These are phyloP conservation scores for Tephrocybe sp. DNA, from an alignment of 768 basidiomycete species.

Conservation along the genomic window DNA sequence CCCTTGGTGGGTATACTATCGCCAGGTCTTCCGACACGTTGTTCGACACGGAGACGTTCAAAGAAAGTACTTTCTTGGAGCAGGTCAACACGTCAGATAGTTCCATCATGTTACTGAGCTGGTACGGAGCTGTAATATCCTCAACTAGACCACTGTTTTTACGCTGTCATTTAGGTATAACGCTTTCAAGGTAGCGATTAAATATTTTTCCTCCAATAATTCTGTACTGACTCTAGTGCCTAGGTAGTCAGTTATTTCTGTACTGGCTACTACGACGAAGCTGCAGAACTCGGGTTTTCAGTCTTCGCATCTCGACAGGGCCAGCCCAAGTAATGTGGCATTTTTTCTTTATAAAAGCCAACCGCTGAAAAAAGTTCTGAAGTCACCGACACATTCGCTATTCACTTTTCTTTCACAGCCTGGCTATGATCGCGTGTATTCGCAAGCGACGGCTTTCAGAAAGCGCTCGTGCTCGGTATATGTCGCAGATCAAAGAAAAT, in stretches of 20 bases:
- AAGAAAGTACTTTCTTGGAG: constrained; percentile 52
- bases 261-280: constrained; percentile 57
- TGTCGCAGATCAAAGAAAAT: constrained; percentile 59
- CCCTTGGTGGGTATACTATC: constrained; percentile 59
- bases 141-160: neutral
- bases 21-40: constrained; percentile 47
- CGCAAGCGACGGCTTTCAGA: constrained; percentile 41
- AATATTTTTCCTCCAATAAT: neutral
- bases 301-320: constrained; percentile 57
- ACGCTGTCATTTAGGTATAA: constrained; percentile 47
- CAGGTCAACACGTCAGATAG: constrained; percentile 47
- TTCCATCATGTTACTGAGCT: constrained; percentile 53
- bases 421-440: constrained; percentile 63
- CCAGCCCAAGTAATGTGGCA: constrained; percentile 51
- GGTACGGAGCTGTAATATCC: constrained; percentile 35
- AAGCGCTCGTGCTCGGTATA: constrained; percentile 38
- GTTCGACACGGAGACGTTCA: constrained; percentile 62
- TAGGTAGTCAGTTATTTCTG: constrained; percentile 67
- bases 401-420: constrained; percentile 67
- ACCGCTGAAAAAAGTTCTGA: neutral
- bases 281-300: constrained; percentile 61
- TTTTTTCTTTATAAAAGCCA: neutral
- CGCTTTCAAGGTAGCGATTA: constrained; percentile 54
- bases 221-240: neutral
- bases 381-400: constrained; percentile 73